Evolutionary conservation across 352 stramenopile species (phyloP).

Genomic region (Peronosclerospora sorghi): DNA sequence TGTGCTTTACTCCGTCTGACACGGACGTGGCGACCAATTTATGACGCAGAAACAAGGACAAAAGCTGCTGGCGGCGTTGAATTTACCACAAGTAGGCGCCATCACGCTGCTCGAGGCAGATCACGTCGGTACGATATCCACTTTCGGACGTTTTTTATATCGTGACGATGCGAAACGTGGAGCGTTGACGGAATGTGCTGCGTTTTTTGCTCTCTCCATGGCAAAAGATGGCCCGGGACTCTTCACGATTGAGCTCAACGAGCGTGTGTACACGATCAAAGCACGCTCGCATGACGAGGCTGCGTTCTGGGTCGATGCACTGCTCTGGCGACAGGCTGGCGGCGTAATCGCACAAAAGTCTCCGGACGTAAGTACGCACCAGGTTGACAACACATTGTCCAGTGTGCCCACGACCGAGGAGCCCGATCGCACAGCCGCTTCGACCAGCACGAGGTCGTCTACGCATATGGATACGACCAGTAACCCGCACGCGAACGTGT

Average conservation of each 20-base stretch:
- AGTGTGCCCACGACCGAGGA: constrained; percentile 30
- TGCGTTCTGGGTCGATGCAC: constrained; percentile 77
- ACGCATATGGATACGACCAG: constrained; percentile 20
- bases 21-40: no score
- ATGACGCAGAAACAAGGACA: constrained; percentile 73
- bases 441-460: constrained; percentile 14
- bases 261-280: constrained; percentile 88
- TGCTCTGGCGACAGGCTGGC: constrained; percentile 75
- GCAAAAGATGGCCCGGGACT: constrained; percentile 62
- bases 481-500: constrained; percentile 16
- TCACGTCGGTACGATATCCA: constrained; percentile 32
- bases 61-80: constrained; percentile 90
- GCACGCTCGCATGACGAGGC: constrained; percentile 77
- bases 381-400: constrained; percentile 24
- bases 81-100: constrained; percentile 86
- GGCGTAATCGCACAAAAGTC: constrained; percentile 74
- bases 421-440: constrained; percentile 4
- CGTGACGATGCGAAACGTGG: background rate
- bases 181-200: constrained; percentile 3
- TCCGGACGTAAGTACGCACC: constrained; percentile 33
- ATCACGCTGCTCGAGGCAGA: constrained; percentile 69
- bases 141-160: background rate
- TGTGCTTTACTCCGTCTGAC: no score
- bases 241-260: constrained; percentile 86
- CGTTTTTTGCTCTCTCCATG: constrained; percentile 8